Conservation (phyloP, 331 rosid genomes). For the Telfairia occidentalis region DNA sequence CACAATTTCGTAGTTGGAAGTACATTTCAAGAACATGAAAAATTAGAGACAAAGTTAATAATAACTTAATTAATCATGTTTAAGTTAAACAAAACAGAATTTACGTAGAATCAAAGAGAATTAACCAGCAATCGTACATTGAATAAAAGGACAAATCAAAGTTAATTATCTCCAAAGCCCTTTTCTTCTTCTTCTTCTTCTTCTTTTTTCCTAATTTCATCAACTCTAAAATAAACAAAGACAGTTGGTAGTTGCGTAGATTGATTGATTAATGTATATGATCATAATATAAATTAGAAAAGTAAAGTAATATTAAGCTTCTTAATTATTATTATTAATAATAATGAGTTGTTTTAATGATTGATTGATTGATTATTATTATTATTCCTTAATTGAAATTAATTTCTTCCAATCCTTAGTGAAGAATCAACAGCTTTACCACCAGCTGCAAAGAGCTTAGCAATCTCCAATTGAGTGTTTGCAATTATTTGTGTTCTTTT, state of each 20-base stretch:
- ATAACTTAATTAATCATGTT: not conserved
- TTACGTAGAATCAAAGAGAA: not conserved
- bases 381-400: slow-evolving; percentile 15
- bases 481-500: slow-evolving; percentile 78
- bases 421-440: slow-evolving; percentile 65
- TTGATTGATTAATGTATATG: not conserved
- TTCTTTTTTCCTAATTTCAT: not conserved
- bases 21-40: not conserved
- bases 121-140: no score
- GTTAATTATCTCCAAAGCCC: not conserved
- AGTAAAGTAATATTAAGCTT: not conserved
- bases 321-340: not conserved
- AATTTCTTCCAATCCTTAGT: slow-evolving; percentile 75
- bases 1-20: no score
- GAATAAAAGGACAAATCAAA: not conserved
- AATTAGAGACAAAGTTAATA: not conserved
- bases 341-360: no score
- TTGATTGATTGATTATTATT: no score
- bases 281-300: not conserved
- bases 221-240: not conserved
- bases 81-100: not conserved
- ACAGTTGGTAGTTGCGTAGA: not conserved
- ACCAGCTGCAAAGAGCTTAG: slow-evolving; percentile 57
- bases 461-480: slow-evolving; percentile 79
- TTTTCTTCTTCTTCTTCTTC: not conserved